Percentiles rank a stretch among this genome's conserved stretches.
These are phyloP conservation scores for Vinca minor DNA, from an alignment of 257 asterid genomes.

Conservation along the genomic window DNA sequence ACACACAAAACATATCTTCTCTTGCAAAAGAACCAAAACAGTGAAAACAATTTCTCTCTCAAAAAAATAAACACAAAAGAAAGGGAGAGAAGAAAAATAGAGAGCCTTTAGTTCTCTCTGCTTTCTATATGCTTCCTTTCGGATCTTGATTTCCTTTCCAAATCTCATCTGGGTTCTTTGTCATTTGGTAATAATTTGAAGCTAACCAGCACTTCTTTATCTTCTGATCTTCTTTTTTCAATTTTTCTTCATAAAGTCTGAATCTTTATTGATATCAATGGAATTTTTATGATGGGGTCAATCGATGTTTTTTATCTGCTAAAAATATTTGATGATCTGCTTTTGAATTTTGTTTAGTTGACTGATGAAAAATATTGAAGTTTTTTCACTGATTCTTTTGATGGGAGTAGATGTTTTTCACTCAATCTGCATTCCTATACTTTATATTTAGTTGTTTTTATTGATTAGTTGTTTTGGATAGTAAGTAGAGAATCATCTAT, in stretches of 20 bases:
- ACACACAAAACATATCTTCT: constrained; percentile 32
- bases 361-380: constrained; percentile 24
- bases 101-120: constrained; percentile 70
- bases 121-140: constrained; percentile 61
- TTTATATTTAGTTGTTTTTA: constrained; percentile 23
- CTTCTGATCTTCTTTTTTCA: constrained; percentile 25
- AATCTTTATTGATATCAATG: constrained; percentile 28
- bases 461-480: constrained; percentile 20
- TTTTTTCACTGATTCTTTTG: constrained; percentile 26
- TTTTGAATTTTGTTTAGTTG: constrained; percentile 29
- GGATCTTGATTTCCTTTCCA: constrained; percentile 60
- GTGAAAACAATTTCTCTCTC: constrained; percentile 52
- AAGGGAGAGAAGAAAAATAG: constrained; percentile 41
- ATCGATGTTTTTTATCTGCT: constrained; percentile 60
- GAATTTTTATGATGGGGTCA: constrained; percentile 45
- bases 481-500: constrained; percentile 14
- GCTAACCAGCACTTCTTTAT: constrained; percentile 17
- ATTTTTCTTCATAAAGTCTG: constrained; percentile 24
- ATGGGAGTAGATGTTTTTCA: constrained; percentile 29
- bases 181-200: constrained; percentile 34
- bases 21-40: constrained; percentile 40
- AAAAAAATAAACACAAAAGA: constrained; percentile 34
- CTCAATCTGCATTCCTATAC: constrained; percentile 45
- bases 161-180: constrained; percentile 38
- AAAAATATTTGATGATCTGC: constrained; percentile 45